phyloP scores from a whole-genome alignment of 2,329 filamentous ascomycete species.

The Knoxdaviesia proteae region DNA sequence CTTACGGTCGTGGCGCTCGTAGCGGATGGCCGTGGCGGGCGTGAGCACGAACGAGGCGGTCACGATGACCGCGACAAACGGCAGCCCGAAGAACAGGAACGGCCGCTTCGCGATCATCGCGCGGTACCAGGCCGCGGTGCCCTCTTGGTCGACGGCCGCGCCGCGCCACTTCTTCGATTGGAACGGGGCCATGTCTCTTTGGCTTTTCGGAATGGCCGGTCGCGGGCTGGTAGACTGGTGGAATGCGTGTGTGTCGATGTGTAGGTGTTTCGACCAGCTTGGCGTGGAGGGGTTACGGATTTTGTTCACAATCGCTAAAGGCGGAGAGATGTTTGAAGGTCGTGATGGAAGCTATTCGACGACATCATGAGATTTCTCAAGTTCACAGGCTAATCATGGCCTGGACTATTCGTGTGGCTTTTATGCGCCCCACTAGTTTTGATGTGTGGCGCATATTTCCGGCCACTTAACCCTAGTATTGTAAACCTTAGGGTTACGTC shows the following conservation, averaged over 20 bases:
- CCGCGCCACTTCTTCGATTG: slow-evolving; percentile 47
- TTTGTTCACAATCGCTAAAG: too few relatives aligned
- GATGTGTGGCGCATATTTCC: too few relatives aligned
- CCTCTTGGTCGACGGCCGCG: slow-evolving; percentile 40
- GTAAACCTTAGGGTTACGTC: too few relatives aligned
- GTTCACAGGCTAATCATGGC: too few relatives aligned
- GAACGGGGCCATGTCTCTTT: slow-evolving; percentile 36
- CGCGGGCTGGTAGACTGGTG: not conserved
- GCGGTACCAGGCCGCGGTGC: slow-evolving; percentile 59
- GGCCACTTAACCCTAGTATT: too few relatives aligned
- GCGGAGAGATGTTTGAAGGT: too few relatives aligned
- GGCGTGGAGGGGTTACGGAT: too few relatives aligned
- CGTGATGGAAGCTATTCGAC: too few relatives aligned
- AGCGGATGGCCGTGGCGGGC: slow-evolving; percentile 78
- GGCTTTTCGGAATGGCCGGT: slow-evolving; percentile 10
- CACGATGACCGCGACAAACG: slow-evolving; percentile 77
- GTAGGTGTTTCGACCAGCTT: too few relatives aligned
- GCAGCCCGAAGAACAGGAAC: slow-evolving; percentile 82
- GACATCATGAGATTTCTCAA: too few relatives aligned
- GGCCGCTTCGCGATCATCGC: slow-evolving; percentile 54
- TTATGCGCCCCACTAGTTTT: too few relatives aligned
- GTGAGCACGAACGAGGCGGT: slow-evolving; percentile 87
- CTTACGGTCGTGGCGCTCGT: slow-evolving; percentile 81
- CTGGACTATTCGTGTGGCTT: too few relatives aligned
- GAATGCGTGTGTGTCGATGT: not conserved